These are phyloP conservation scores for Cystofilobasidium capitatum DNA, from an alignment of 768 basidiomycete genomes.

Conservation along the genomic window DNA sequence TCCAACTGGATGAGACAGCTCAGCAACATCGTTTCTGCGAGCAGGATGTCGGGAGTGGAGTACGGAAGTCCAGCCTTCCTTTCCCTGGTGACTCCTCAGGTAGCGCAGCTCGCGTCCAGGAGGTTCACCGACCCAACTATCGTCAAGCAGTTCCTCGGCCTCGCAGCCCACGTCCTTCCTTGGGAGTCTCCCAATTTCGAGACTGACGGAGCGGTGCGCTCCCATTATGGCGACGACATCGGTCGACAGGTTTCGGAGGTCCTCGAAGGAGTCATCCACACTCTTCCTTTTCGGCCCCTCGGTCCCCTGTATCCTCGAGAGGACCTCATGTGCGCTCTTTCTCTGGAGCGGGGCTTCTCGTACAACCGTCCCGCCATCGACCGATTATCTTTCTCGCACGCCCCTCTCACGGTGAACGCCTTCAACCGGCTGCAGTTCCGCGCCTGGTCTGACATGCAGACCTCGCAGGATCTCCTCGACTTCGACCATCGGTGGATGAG, in stretches of 20 bases:
- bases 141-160: neutral
- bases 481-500: too few relatives aligned
- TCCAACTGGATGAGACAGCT: too few relatives aligned
- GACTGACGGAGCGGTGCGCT: neutral
- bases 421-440: too few relatives aligned
- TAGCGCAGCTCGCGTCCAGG: neutral
- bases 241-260: neutral
- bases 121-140: neutral
- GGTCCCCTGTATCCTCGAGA: neutral
- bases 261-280: neutral
- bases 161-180: neutral
- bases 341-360: neutral
- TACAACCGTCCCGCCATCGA: neutral
- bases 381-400: neutral
- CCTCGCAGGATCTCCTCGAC: too few relatives aligned
- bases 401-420: neutral
- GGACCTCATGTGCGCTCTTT: neutral
- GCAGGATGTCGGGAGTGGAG: too few relatives aligned
- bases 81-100: too few relatives aligned
- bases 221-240: neutral
- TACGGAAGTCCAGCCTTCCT: too few relatives aligned
- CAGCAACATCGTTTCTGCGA: too few relatives aligned
- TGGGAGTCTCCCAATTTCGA: neutral
- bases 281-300: neutral
- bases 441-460: too few relatives aligned